Base-by-base conservation (phyloP, 2,329 filamentous ascomycete species). In the Fusarium graminum region DNA sequence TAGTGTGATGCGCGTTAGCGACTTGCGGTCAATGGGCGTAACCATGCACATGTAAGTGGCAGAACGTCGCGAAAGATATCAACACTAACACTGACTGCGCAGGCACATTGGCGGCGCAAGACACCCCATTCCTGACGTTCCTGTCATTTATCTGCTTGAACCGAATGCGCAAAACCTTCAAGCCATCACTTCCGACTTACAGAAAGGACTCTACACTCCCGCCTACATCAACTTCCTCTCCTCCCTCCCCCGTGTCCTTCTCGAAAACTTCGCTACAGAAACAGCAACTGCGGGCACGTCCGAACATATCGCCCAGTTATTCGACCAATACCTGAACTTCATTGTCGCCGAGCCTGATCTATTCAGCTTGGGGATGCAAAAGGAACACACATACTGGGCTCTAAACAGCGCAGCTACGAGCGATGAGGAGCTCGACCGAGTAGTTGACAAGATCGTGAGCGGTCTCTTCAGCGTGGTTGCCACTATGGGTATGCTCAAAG, bases 191-290 rank as follows among this genome's bases (percentile, higher is more conserved):
- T 87, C 83, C 68, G 96, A 99, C 76, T 87, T 99, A 14, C 88
- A 94, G 64, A 92, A 90, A 66, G 92, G 90, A 45, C 86, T 99
- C 28, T 99, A 99, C 79, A 90, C 92, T 26, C 94, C 94, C 1
- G 94, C 94, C 64, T 96, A 98, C 76, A 88, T 99, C 80, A 99
- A 99, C 82, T 97, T 99, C 78, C 88, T 98, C 53, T 97, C 93
- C 41, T 97, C 94, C 17, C 90, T 99, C 76, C 92, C 94, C 6
- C 87, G 95, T 65, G 90, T 93, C 9, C 83, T 98, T 16, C 87
- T 99, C 49, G 95, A 99, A 82, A 94, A 98, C 63, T 98, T 99
- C 76, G 95, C 94, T 6, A 85, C 92, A 16, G 90, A 97, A 76
- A 96, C 94, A 12, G 94, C 93, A 7, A 82, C 91, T 29, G 89